Conservation (phyloP, 2,329 filamentous ascomycete genomes). For the Amauroascus verrucosus region DNA sequence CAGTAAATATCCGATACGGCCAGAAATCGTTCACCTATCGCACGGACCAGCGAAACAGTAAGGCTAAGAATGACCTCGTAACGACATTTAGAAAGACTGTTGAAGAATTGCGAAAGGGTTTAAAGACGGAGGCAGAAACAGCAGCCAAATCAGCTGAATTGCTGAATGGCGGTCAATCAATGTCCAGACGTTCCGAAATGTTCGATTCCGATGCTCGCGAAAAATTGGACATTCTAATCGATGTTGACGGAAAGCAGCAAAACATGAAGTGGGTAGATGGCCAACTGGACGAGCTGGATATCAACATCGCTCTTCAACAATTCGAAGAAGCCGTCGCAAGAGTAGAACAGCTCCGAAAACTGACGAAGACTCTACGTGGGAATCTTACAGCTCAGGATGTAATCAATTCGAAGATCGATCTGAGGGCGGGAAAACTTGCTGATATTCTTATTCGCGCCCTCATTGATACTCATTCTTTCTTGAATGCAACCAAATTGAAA, state of each 20-base stretch:
- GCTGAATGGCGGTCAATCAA: conserved; percentile 62
- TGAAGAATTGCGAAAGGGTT: conserved; percentile 76
- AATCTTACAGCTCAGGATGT: conserved; percentile 84
- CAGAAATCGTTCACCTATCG: conserved; percentile 91
- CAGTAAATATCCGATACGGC: conserved; percentile 81
- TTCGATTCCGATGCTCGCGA: conserved; percentile 73
- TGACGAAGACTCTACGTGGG: conserved; percentile 70
- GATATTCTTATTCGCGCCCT: conserved; percentile 67
- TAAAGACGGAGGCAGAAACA: conserved; percentile 78
- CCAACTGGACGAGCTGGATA: conserved; percentile 92
- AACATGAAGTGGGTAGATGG: conserved; percentile 92
- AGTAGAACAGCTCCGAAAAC: conserved; percentile 72
- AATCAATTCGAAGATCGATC: conserved; percentile 81
- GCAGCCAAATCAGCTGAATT: conserved; percentile 77
- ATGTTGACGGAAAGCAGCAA: conserved; percentile 92
- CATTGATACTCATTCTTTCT: conserved; percentile 64
- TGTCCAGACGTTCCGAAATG: conserved; percentile 65
- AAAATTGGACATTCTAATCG: conserved; percentile 64
- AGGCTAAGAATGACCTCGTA: conserved; percentile 69
- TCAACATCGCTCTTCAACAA: conserved; percentile 81
- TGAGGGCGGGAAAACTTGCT: conserved; percentile 68
- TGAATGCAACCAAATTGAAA: conserved; percentile 66
- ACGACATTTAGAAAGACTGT: conserved; percentile 87
- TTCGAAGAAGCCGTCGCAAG: conserved; percentile 75
- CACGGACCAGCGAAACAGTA: conserved; percentile 67